A percentile compares a stretch with the other conserved stretches of the same genome.
Evolutionary conservation across 345 rosid species (phyloP).

Genomic region (Acer negundo): DNA sequence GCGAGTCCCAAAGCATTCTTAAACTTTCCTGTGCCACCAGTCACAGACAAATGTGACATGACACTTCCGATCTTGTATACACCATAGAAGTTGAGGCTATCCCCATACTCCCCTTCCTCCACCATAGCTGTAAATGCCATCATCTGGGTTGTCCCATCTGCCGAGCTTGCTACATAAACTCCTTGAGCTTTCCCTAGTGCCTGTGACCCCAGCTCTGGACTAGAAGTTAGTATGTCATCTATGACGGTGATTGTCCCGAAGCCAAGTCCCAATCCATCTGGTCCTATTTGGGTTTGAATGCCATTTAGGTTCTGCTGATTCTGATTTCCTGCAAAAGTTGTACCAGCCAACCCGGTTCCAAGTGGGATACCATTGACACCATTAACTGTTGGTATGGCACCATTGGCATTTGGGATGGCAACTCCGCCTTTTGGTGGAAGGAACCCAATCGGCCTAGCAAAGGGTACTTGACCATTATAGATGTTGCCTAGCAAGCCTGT

Average conservation of each 20-base stretch:
- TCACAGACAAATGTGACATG: slow-evolving; percentile 76
- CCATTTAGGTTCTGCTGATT: slow-evolving; percentile 47
- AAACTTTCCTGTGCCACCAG: slow-evolving; percentile 89
- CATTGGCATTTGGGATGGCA: slow-evolving; percentile 86
- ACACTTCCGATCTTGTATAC: slow-evolving; percentile 68
- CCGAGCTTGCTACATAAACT: slow-evolving; percentile 83
- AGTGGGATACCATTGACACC: slow-evolving; percentile 83
- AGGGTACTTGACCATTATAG: slow-evolving; percentile 94
- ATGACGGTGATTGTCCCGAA: slow-evolving; percentile 91
- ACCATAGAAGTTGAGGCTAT: slow-evolving; percentile 88
- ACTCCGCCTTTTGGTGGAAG: slow-evolving; percentile 63
- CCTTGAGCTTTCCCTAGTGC: slow-evolving; percentile 90
- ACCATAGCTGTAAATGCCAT: slow-evolving; percentile 92
- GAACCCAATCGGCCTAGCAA: slow-evolving; percentile 82
- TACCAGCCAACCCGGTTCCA: slow-evolving; percentile 90
- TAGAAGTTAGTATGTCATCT: slow-evolving; percentile 73
- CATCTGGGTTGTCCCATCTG: slow-evolving; percentile 84
- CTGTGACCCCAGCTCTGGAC: slow-evolving; percentile 82
- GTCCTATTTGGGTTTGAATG: slow-evolving; percentile 75
- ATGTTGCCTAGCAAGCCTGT: slow-evolving; percentile 93
- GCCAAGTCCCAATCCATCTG: slow-evolving; percentile 82
- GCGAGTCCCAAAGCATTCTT: slow-evolving; percentile 70
- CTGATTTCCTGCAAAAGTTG: slow-evolving; percentile 47
- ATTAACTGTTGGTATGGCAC: slow-evolving; percentile 81
- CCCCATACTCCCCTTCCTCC: slow-evolving; percentile 92